Base-by-base conservation (phyloP, 1,284 basidiomycete genomes). In the Phaffia rhodozyma region DNA sequence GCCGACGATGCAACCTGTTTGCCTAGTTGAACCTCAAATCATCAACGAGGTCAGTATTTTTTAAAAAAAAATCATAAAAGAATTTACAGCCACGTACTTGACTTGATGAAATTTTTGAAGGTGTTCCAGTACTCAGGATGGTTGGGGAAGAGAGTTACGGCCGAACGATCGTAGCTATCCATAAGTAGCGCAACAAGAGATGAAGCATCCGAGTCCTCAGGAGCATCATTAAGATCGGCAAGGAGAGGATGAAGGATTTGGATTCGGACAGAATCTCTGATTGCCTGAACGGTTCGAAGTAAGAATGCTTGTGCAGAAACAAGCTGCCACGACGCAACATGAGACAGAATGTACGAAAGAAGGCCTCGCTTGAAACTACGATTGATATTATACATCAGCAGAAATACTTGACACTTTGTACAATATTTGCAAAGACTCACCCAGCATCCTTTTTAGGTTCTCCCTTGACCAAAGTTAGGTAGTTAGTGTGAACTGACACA, bases 261-360 rank as follows among this genome's bases (percentile, higher is more conserved):
- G 20, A 84, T 76, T 73, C 89, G 90, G 21, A 80, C 79, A 53
- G 77, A 72, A 72, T 87, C 85, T 7, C 81, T 77, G n/a, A 91
- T 80, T 11, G 78, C 77, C 54, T 78, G 77, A 7, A 91, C 72
- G 27, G 82, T 79, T 51, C 75, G 76, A 29, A 97, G 77, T 1
- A 97, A 75, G 9, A 77, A 74, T 18, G 82, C 73, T 62, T 84
- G 83, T 47, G 82, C 79, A 0, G 71, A 66, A 5, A 80, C 73
- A 6, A 82, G 73, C 4, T 79, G 76, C 71, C 87, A 83, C 5
- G 82, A 82, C 48, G 83, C 79, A 58, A 86, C 79, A 73, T 97
- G 94, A 2, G 92, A 94, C 20, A 89, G 75, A 1, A 97, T 74
- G 75, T 82, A 94, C 72, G 86, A 90, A 48, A 91, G 72, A 55